Evolutionary conservation across 2,329 filamentous ascomycete species (phyloP), one percentile per base, ranked within the genome.

Genomic region (Torrubiellomyces zombiae): DNA sequence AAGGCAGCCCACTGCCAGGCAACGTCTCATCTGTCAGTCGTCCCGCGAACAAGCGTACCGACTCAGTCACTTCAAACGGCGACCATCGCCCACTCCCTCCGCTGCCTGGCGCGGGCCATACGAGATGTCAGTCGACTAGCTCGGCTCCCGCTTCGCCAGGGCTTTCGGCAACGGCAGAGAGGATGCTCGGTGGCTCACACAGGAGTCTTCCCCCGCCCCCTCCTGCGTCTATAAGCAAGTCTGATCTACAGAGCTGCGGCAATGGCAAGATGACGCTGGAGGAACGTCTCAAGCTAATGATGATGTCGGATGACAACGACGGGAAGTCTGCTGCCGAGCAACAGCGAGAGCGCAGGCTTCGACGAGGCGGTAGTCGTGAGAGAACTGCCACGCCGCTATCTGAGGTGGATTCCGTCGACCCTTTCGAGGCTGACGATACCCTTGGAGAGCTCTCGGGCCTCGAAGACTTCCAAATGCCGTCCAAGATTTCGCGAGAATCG

Each of bases 401-500:
- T 3, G 50, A 57, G 32, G 43, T 46, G 4, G 55, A 56, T 19
- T 48, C 42, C 15, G 33, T 34, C 22, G 53, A 58, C 14, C 45
- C 45, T 7, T 53, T 60, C 9, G 67, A 71, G 35, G 65, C 61
- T 20, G 68, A 73, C 12, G 66, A 73, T 27, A 60, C 62, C 3
- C 43, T 72, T 21, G 69, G 66, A 22, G 70, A 77, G 28, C 47
- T 75, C 37, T 63, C 65, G 26, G 53, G 62, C 8, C 48, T 74
- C 28, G 59, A 65, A 32, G 67, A 74, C 29, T 76, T 75, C 38
- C 62, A 76, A 35, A 54, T 76, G 9, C 80, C 73, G 11, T 64
- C 78, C 8, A 76, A 76, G 27, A 92, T 95, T 43, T 94, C 86
- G 7, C 71, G 86, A 18, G 89, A 95, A 46, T 93, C 85, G 0